phyloP scores from a whole-genome alignment of 495 filamentous ascomycete genomes.

The Aspergillus asperescens region DNA sequence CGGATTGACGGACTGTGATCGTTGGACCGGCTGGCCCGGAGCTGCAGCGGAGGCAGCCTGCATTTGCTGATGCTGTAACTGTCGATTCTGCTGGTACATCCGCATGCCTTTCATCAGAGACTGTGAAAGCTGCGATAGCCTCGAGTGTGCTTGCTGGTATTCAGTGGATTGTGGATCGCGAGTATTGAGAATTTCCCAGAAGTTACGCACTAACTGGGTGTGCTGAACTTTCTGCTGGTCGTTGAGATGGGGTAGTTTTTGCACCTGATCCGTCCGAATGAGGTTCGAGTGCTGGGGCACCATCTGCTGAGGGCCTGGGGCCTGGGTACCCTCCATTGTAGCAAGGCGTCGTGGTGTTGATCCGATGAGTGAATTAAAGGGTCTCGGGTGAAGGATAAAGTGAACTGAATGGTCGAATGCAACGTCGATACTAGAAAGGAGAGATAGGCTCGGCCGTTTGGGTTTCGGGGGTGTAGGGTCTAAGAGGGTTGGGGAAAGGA shows the following conservation, averaged over 20 bases:
- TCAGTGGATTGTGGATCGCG: conserved; percentile 50
- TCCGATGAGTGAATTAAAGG: neutral
- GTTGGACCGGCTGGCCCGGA: conserved; percentile 33
- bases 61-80: conserved; percentile 34
- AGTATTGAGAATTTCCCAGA: conserved; percentile 59
- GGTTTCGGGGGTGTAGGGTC: neutral
- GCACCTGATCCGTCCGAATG: conserved; percentile 49
- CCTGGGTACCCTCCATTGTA: conserved; percentile 34
- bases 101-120: conserved; percentile 57
- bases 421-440: neutral
- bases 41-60: conserved; percentile 27
- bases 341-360: neutral
- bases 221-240: conserved; percentile 64
- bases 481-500: neutral
- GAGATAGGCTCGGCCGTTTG: neutral
- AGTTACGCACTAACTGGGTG: conserved; percentile 52
- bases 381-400: neutral
- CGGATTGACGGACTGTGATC: conserved; percentile 37
- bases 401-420: neutral
- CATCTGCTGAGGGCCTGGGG: conserved; percentile 30
- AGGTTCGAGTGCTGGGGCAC: conserved; percentile 42
- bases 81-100: conserved; percentile 39
- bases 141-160: conserved; percentile 57
- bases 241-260: conserved; percentile 45
- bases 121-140: conserved; percentile 59